Evolutionary conservation across 371 early-diverging fungal genomes (phyloP).

Genomic region (Umbelopsis sp.): DNA sequence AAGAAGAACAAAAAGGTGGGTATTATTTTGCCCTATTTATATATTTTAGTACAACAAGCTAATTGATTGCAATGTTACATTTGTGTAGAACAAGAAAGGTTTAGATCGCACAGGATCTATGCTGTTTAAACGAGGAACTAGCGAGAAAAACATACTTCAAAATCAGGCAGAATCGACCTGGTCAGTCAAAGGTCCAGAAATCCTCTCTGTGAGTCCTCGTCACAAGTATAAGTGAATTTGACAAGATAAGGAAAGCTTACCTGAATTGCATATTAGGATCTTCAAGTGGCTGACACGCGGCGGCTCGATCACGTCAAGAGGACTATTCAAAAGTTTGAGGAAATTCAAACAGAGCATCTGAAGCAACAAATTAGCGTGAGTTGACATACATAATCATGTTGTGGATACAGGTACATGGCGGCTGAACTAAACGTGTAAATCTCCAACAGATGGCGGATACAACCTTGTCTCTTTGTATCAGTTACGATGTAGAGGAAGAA

Average conservation of each 20-base stretch:
- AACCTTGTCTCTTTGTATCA: slow-evolving; percentile 30
- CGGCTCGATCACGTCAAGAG: slow-evolving; percentile 26
- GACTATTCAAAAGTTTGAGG: slow-evolving; percentile 29
- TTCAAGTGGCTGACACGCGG: slow-evolving; percentile 24
- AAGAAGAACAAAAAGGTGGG: slow-evolving; percentile 13
- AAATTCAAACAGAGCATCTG: slow-evolving; percentile 31
- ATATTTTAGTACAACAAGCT: background rate
- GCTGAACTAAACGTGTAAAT: background rate
- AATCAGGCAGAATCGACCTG: slow-evolving; percentile 25
- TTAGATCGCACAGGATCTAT: slow-evolving; percentile 3
- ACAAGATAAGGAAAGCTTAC: background rate
- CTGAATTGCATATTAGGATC: slow-evolving; percentile 22
- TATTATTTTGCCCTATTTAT: background rate
- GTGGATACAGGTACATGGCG: background rate
- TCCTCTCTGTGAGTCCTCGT: slow-evolving; percentile 36
- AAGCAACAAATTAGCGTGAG: slow-evolving; percentile 29
- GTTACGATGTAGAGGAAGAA: slow-evolving; percentile 20
- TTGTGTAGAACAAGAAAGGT: background rate
- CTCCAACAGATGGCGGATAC: slow-evolving; percentile 27
- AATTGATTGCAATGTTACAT: background rate
- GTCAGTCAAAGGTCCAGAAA: slow-evolving; percentile 40
- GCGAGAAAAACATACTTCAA: slow-evolving; percentile 22
- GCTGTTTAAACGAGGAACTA: slow-evolving; percentile 1
- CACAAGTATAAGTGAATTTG: background rate
- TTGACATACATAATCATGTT: no score